Conservation (phyloP, 306 rosid genomes). For the Prunus mume region DNA sequence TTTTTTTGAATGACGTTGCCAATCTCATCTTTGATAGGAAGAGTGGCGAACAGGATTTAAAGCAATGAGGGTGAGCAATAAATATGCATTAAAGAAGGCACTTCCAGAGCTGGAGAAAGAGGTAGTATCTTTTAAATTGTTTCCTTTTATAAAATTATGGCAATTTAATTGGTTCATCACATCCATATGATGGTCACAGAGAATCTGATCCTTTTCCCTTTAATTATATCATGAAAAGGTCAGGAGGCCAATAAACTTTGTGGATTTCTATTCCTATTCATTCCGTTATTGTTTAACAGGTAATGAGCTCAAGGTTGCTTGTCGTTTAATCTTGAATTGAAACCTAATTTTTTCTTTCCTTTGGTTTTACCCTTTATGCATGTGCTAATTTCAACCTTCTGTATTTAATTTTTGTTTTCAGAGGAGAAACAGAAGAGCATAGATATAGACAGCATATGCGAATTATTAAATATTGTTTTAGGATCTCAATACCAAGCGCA, state of each 20-base stretch:
- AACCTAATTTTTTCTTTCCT: constrained; percentile 1
- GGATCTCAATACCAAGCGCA: constrained; percentile 69
- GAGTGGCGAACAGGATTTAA: constrained; percentile 97
- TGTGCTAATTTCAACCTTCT: constrained; percentile 17
- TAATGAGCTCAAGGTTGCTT: constrained; percentile 15
- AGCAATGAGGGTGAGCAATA: constrained; percentile 78
- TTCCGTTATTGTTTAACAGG: constrained; percentile 97
- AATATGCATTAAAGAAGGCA: constrained; percentile 82
- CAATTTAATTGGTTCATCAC: background rate
- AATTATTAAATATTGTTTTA: constrained; percentile 78
- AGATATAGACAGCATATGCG: constrained; percentile 93
- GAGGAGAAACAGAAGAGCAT: constrained; percentile 99
- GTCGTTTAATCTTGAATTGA: background rate
- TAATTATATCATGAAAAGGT: constrained; percentile 51
- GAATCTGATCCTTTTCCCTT: constrained; percentile 30
- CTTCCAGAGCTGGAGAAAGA: constrained; percentile 93
- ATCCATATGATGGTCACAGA: constrained; percentile 2
- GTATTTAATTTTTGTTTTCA: constrained; percentile 33
- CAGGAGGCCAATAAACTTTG: constrained; percentile 74
- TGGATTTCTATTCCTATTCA: constrained; percentile 87
- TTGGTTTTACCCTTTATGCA: constrained; percentile 5
- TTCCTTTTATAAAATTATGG: background rate
- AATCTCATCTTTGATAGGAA: constrained; percentile 51
- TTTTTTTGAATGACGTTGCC: constrained; percentile 1
- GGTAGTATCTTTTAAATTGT: constrained; percentile 42